phyloP scores from a whole-genome alignment of 306 rosid species.

The Luffa aegyptiaca region DNA sequence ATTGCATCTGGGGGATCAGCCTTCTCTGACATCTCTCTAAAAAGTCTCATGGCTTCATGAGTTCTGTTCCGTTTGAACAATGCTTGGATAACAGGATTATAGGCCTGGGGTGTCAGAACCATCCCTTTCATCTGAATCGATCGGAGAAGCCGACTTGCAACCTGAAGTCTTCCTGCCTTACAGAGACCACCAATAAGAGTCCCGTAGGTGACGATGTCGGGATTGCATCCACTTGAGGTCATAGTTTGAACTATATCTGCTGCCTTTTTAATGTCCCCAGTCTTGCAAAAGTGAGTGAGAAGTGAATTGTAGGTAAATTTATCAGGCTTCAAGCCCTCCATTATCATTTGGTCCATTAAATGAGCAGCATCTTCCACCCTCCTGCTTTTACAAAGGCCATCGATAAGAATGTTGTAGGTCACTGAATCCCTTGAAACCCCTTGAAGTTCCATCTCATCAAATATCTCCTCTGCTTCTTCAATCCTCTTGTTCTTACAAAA shows the following conservation, averaged over 20 bases:
- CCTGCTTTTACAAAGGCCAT: slow-evolving; percentile 65
- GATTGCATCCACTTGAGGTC: slow-evolving; percentile 68
- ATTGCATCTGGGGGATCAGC: slow-evolving; percentile 64
- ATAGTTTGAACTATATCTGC: slow-evolving; percentile 82
- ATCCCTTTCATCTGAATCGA: slow-evolving; percentile 82
- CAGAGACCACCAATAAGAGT: slow-evolving; percentile 75
- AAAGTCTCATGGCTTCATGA: slow-evolving; percentile 74
- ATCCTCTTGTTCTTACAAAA: slow-evolving; percentile 69
- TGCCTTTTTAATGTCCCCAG: slow-evolving; percentile 69
- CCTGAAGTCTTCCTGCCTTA: slow-evolving; percentile 71
- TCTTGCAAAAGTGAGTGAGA: slow-evolving; percentile 61
- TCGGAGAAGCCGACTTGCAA: slow-evolving; percentile 79
- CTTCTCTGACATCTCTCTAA: slow-evolving; percentile 84
- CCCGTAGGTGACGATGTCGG: slow-evolving; percentile 78
- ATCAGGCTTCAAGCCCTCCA: slow-evolving; percentile 83
- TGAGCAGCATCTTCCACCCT: slow-evolving; percentile 82
- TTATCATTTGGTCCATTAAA: slow-evolving; percentile 94
- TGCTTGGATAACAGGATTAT: slow-evolving; percentile 69
- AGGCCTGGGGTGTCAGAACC: slow-evolving; percentile 63
- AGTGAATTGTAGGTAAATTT: slow-evolving; percentile 85
- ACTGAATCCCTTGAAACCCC: slow-evolving; percentile 81
- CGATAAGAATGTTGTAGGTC: slow-evolving; percentile 75
- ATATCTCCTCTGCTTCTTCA: slow-evolving; percentile 76
- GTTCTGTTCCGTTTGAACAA: slow-evolving; percentile 62
- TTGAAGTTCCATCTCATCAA: slow-evolving; percentile 87